phyloP scores from a whole-genome alignment of 73 alveolate species.

The Tetrahymena elliotti region DNA sequence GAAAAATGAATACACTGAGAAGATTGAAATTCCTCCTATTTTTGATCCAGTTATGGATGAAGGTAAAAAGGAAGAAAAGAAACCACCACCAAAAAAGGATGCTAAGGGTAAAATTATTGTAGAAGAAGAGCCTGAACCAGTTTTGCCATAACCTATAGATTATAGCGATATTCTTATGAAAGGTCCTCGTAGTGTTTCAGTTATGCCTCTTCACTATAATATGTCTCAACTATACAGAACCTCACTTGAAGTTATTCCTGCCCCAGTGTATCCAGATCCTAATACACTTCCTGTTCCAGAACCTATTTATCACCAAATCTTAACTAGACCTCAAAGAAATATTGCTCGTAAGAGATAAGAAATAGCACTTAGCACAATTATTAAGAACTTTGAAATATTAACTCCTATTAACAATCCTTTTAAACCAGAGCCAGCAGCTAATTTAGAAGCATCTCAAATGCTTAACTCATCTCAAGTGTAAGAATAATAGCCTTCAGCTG shows the following conservation, averaged over 20 bases:
- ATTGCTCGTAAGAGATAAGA: conserved; percentile 1
- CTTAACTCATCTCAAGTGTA: background rate
- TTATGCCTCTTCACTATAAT: conserved; percentile 33
- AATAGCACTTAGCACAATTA: background rate
- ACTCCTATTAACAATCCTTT: background rate
- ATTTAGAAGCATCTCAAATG: background rate
- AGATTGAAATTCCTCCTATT: conserved; percentile 17
- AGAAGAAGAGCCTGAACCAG: conserved; percentile 56
- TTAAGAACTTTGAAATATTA: background rate
- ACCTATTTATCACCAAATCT: conserved; percentile 83
- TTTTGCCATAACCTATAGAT: conserved; percentile 38
- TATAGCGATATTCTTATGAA: conserved; percentile 49
- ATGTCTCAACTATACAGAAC: conserved; percentile 57
- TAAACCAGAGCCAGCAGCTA: background rate
- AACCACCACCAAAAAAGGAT: conserved; percentile 33
- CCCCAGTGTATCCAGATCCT: conserved; percentile 98
- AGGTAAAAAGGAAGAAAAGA: conserved; percentile 58
- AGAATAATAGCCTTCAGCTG: background rate
- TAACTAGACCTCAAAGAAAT: conserved; percentile 72
- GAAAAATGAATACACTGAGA: conserved; percentile 20
- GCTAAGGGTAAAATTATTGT: conserved; percentile 49
- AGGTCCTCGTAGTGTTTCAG: conserved; percentile 59
- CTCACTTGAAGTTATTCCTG: conserved; percentile 82
- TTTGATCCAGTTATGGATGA: conserved; percentile 43
- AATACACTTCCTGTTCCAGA: conserved; percentile 97